Evolutionary conservation across 257 asterid genomes (phyloP), one percentile per base, ranked within the genome.

Genomic region (Solanum paucissectum): DNA sequence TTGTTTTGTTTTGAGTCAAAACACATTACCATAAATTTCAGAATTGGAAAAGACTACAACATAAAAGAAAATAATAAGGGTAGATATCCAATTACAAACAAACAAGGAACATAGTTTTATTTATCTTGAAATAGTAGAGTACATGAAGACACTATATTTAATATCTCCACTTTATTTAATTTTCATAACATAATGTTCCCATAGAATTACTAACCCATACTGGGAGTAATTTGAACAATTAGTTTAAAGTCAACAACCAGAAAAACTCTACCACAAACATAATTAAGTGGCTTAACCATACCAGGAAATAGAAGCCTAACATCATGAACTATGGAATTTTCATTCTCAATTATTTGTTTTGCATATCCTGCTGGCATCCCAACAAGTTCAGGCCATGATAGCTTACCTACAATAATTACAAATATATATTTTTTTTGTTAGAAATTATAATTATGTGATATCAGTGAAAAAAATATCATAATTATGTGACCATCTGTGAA

Each of bases 201-300:
- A 49, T 5, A 49, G 58, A 49, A 49, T 49, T 13, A 52, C 21
- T 52, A 52, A 52, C 62, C 62, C 62, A 52, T 52, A 0, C 0
- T 16, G 23, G 62, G 62, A 52, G 62, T 6, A 52, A 52, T 52
- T 52, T 52, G 23, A 16, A 52, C 62, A 52, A 52, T 52, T 4
- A 18, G 9, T 18, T 52, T 52, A 6, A 6, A 6, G 62, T 52
- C 23, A 16, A 52, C 62, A 52, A 52, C 62, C 62, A 18, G 62
- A 52, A 52, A 52, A 52, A 52, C 62, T 20, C 64, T 55, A 55
- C 64, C 64, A 18, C 64, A 55, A 55, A 55, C 64, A 55, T 55
- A 55, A 55, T 20, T 3, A 20, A 0, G 0, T 18, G 11, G 64
- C 64, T 3, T 7, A 20, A 20, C 0, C 64, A 55, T 55, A 55